Base-by-base conservation (phyloP, 495 filamentous ascomycete species). In the Hamigera avellanea region DNA sequence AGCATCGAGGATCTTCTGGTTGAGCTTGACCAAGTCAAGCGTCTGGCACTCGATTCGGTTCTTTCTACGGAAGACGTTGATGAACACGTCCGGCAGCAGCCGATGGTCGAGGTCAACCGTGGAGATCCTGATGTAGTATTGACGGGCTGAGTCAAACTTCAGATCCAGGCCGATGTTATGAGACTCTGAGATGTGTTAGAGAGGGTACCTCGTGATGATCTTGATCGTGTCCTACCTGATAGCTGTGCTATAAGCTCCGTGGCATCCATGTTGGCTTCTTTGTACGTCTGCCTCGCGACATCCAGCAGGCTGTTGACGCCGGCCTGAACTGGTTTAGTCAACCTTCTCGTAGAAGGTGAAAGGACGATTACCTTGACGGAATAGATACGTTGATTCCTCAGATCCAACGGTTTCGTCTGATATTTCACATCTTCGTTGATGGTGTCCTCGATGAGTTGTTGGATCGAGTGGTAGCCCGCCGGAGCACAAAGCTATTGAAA, bases 381-480 rank as follows among this genome's bases (percentile, higher is more conserved):
- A 59, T 93, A 95, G 9, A 84, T 86, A 33, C 91, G 69, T 54
- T 98, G 93, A 46, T 95, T 93, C 35, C 87, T 74, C 36, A 93
- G 64, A 41, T 94, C 91, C 8, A 96, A 69, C 2, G 91, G 84
- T 27, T 76, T 74, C 33, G 72, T 84, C 43, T 84, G 78, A 48
- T 81, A 93, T 2, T 67, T 70, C 1, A 83, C 80, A 53, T 91
- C 81, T 32, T 83, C 75, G 40, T 96, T 93, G 44, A 98, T 80
- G 0, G 75, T 77, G 18, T 62, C 54, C 32, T 75, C 61, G 37
- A 96, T 88, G 2, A 85, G 46, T 6, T 66, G 53, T 35, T 80
- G 62, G 2, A 88, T 66, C 3, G 67, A 64, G 14, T 58, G 61
- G 27, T 80, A 65, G n/a, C 66, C 71, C 13, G 69, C 70, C 2